phyloP scores from a whole-genome alignment of 306 rosid species.

The Cicer yamashitae region DNA sequence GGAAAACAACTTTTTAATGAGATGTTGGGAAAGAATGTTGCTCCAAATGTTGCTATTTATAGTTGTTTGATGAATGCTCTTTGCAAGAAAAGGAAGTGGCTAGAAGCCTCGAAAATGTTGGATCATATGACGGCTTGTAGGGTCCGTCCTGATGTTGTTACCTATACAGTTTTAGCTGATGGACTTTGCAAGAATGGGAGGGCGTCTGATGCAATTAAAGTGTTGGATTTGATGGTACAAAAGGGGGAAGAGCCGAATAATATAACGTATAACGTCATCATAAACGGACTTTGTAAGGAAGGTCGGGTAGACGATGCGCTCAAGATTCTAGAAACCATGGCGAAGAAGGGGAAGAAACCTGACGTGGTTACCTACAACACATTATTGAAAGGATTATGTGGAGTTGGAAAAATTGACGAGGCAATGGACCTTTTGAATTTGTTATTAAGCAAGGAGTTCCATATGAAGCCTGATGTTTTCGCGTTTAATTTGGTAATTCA shows the following conservation, averaged over 20 bases:
- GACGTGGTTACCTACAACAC: slow-evolving; percentile 72
- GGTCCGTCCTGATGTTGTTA: slow-evolving; percentile 61
- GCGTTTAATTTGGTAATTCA: slow-evolving; percentile 61
- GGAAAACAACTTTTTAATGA: slow-evolving; percentile 64
- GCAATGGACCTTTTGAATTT: slow-evolving; percentile 63
- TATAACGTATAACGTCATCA: slow-evolving; percentile 67
- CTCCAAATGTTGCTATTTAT: slow-evolving; percentile 72
- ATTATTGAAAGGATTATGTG: slow-evolving; percentile 66
- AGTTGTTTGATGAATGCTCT: slow-evolving; percentile 67
- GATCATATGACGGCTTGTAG: slow-evolving; percentile 63
- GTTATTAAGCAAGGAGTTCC: slow-evolving; percentile 53
- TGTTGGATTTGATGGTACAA: slow-evolving; percentile 66
- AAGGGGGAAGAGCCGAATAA: slow-evolving; percentile 69
- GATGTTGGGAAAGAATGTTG: slow-evolving; percentile 67
- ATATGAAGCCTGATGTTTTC: slow-evolving; percentile 59
- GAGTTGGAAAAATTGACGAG: slow-evolving; percentile 62
- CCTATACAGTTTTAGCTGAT: slow-evolving; percentile 67
- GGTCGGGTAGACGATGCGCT: slow-evolving; percentile 65
- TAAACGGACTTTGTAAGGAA: slow-evolving; percentile 80
- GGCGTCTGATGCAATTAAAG: slow-evolving; percentile 54
- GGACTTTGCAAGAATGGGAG: slow-evolving; percentile 82
- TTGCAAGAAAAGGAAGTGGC: slow-evolving; percentile 67
- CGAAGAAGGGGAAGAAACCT: slow-evolving; percentile 69
- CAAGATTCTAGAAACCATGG: slow-evolving; percentile 63
- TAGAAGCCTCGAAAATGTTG: slow-evolving; percentile 64